Evolutionary conservation across 2,329 filamentous ascomycete genomes (phyloP).

Genomic region (Didymella keratinophila): DNA sequence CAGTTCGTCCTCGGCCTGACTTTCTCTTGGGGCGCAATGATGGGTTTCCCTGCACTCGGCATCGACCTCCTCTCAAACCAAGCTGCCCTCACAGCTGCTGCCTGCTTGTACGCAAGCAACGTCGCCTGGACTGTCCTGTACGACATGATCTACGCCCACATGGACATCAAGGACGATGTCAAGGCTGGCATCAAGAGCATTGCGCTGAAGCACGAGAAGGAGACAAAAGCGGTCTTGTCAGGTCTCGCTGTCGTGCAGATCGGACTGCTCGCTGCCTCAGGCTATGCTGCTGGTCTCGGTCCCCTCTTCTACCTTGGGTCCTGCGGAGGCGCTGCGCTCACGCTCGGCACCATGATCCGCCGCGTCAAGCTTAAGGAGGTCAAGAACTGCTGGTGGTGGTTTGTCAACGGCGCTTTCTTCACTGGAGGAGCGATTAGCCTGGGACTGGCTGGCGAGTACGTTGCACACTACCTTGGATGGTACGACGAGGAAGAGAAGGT

Average conservation of each 20-base stretch:
- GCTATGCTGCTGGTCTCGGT: conserved; percentile 66
- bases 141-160: conserved; percentile 93
- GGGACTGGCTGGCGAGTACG: conserved; percentile 65
- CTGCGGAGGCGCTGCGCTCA: conserved; percentile 64
- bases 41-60: conserved; percentile 86
- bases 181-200: conserved; percentile 91
- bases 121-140: conserved; percentile 88
- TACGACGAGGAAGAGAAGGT: conserved; percentile 31
- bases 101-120: conserved; percentile 77
- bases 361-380: conserved; percentile 65
- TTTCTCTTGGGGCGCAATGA: conserved; percentile 87
- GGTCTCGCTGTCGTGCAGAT: conserved; percentile 75
- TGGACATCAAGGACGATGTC: conserved; percentile 86
- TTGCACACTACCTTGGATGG: conserved; percentile 36
- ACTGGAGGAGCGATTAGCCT: conserved; percentile 66
- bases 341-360: conserved; percentile 66
- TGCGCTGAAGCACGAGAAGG: conserved; percentile 76
- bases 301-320: conserved; percentile 66
- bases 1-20: conserved; percentile 83
- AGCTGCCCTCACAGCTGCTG: conserved; percentile 70
- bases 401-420: conserved; percentile 67
- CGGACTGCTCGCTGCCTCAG: conserved; percentile 73
- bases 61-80: conserved; percentile 73
- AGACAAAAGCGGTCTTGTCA: conserved; percentile 78
- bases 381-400: conserved; percentile 70